Percentiles rank a stretch among this genome's conserved stretches.
These are phyloP conservation scores for Colletotrichum siamense DNA, from an alignment of 2,329 filamentous ascomycete genomes.

Conservation along the genomic window DNA sequence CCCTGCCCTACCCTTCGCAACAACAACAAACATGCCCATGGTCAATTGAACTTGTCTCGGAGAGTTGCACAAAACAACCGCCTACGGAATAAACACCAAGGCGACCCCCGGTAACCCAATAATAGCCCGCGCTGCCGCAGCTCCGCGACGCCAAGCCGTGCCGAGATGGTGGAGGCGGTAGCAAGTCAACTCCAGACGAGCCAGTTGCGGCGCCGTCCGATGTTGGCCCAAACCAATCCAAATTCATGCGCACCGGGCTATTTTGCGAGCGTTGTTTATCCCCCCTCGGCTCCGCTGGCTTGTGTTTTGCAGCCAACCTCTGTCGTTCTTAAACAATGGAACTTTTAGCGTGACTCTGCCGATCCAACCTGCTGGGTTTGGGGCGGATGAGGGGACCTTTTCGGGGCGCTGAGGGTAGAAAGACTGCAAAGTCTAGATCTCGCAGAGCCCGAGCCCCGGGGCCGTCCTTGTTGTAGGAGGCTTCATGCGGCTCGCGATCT, in stretches of 20 bases:
- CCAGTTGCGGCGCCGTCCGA: conserved; percentile 12
- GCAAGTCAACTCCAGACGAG: not conserved
- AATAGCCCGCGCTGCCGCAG: conserved; percentile 16
- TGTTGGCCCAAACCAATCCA: not conserved
- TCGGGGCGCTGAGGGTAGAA: not conserved
- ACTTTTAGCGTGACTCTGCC: not conserved
- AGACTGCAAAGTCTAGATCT: not conserved
- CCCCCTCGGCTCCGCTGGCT: not conserved
- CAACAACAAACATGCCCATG: not conserved
- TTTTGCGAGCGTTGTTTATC: not conserved
- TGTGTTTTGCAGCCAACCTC: not conserved
- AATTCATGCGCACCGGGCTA: not conserved
- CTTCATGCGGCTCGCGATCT: not conserved
- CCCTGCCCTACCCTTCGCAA: not conserved
- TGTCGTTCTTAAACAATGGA: not conserved
- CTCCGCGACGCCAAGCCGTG: conserved; percentile 21
- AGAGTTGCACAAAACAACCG: not conserved
- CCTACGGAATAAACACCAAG: not conserved
- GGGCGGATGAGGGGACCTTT: not conserved
- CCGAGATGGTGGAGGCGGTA: conserved; percentile 14
- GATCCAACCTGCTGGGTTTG: not conserved
- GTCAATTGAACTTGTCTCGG: not conserved
- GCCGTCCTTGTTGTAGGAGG: not conserved
- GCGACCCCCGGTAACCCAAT: not conserved
- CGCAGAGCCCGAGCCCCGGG: not conserved